phyloP scores from a whole-genome alignment of 73 alveolate genomes.

The Symbiodinium natans region DNA sequence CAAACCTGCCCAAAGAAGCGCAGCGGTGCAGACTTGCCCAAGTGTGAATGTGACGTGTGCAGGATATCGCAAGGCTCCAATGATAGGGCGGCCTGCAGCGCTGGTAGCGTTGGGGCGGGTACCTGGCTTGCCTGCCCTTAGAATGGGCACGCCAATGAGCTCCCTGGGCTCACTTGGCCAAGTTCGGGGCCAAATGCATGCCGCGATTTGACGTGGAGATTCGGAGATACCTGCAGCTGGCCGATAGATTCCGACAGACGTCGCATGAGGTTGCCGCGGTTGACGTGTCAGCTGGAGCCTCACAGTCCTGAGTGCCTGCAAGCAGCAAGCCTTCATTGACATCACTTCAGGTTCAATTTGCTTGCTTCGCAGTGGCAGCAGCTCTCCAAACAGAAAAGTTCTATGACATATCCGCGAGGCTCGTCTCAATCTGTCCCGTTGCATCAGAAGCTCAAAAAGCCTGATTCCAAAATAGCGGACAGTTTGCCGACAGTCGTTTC shows the following conservation, averaged over 20 bases:
- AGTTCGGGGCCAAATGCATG: not conserved
- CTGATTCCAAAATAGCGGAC: no score
- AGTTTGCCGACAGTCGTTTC: no score
- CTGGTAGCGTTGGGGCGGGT: no score
- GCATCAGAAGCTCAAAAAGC: no score
- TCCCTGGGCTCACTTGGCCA: constrained; percentile 55
- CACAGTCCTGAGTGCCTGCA: not conserved
- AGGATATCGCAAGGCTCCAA: no score
- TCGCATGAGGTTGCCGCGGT: not conserved
- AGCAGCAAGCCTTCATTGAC: no score
- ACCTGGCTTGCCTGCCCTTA: not conserved
- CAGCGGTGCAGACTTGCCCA: no score
- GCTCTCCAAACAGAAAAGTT: constrained; percentile 83
- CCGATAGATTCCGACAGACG: not conserved
- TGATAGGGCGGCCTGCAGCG: not conserved
- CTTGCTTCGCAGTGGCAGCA: constrained; percentile 58
- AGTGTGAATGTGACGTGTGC: no score
- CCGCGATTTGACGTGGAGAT: no score
- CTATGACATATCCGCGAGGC: constrained; percentile 80
- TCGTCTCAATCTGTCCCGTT: not conserved
- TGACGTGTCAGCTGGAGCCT: not conserved
- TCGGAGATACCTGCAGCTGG: not conserved
- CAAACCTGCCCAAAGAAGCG: no score
- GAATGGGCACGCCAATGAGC: constrained; percentile 76
- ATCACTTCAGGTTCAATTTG: constrained; percentile 44